Base-by-base conservation (phyloP, 2,329 filamentous ascomycete species). In the Cladosporium cucumerinum region DNA sequence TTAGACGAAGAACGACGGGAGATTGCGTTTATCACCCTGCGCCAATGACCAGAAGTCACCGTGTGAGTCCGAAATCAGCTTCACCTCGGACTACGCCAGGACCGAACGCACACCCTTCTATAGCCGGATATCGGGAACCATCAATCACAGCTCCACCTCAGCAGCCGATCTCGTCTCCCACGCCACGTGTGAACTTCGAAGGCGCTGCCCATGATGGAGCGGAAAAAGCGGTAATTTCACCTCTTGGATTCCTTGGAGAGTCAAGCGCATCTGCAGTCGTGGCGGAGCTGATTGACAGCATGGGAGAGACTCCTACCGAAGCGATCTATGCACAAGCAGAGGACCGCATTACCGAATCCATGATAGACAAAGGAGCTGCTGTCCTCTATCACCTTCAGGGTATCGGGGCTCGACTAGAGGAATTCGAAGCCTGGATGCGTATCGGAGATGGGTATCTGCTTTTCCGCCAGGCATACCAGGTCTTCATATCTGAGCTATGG, bases 1-100 rank as follows among this genome's bases (percentile, higher is more conserved):
- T 69, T 8, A 65, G 66, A 43, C 58, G 70, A 12, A 66, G 66
- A 12, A 65, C 66, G 7, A 51, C 61, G 14, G 61, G 61, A 43
- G 54, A 63, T 5, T 72, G 69, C 63, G 66, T 65, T 43, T 72
- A 72, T 59, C 70, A 72, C 61, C 70, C 70, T 34, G 70, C 70
- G 16, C 70, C 70, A 11, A 58, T 72, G 65, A 72, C 70, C 7
- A 68, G 60, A 30, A 21, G 39, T 43, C 39, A n/a, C 25, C 34
- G 18, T 21, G 25, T 25, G 21, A 55, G 32, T 39, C 16, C 63
- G 18, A 55, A 32, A 25, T 54, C 58, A 30, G 49, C 34, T 43
- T 59, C 48, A 32, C 32, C 61, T 18, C 49, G 48, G 36, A 32
- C 55, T 46, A 36, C 62, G n/a, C 28, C 57, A 4, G 18, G 39